These are phyloP conservation scores for Hypoxylon sp. DNA, from an alignment of 2,329 filamentous ascomycete genomes.

Conservation along the genomic window DNA sequence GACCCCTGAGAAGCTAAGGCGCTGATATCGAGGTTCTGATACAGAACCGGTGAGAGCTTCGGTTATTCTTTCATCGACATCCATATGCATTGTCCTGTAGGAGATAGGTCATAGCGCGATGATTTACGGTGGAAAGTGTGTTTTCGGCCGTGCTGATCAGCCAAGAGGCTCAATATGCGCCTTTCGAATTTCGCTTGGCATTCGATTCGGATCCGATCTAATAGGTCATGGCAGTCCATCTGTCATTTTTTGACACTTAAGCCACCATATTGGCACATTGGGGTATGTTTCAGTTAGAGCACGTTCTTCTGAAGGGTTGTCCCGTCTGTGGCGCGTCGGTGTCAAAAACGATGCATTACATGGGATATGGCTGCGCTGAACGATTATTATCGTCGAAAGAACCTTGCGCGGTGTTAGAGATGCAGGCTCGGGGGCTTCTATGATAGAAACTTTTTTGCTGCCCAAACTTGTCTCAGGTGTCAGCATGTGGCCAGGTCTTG, in stretches of 20 bases:
- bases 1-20: not conserved
- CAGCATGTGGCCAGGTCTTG: conserved; percentile 4
- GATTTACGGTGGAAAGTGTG: not conserved
- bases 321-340: too few species aligned
- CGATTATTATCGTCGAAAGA: not conserved
- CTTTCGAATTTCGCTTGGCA: not conserved
- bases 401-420: not conserved
- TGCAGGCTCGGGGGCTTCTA: not conserved
- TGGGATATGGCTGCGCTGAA: not conserved
- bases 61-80: not conserved
- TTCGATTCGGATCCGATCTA: not conserved
- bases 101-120: not conserved
- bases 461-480: conserved; percentile 15
- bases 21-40: not conserved
- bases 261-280: not conserved
- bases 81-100: not conserved
- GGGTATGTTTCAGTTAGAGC: not conserved
- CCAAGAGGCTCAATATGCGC: not conserved
- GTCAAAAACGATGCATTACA: not conserved
- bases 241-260: not conserved
- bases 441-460: not conserved
- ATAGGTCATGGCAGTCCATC: not conserved
- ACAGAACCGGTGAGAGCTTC: not conserved
- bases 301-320: not conserved
- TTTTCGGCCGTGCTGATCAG: not conserved